Evolutionary conservation across 495 filamentous ascomycete genomes (phyloP), one percentile per base, ranked within the genome.

Genomic region (Lasiosphaeria miniovina): DNA sequence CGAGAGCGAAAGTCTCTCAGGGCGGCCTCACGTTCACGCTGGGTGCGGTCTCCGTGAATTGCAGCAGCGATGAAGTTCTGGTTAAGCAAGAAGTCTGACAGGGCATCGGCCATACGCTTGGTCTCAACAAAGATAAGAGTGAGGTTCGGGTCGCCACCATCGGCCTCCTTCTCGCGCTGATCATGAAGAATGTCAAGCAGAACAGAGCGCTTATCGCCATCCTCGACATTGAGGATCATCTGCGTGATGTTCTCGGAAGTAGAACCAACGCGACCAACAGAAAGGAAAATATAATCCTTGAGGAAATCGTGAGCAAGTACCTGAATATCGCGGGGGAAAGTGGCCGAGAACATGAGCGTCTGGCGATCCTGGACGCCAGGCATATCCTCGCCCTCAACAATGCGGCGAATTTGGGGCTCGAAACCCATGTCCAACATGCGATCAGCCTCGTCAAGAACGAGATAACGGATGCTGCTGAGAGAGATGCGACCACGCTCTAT

Each of bases 361-460:
- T 98, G 95, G 68, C 95, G 91, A 66, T 82, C 77, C 59, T 89
- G 80, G 61, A 91, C 90, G 49, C 78, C 75, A 40, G 95, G 94
- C 94, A 98, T 97, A 71, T 98, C 94, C 77, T 96, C 94, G 61
- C 90, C 90, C 76, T 98, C 93, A 32, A 98, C 93, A 66, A 98
- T 98, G 65, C 94, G 89, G 64, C 94, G 93, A 73, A 98, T 97
- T 77, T 98, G 94, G 67, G 94, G 94, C 82, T 98, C 94, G 83
- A 98, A 98, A 89, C 94, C 94, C 94, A 98, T 98, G 81, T 98
- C 94, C 83, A 98, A 80, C 94, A 98, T 98, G 75, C 95, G 95
- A 80, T 98, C 94, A 74, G 94, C 94, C 83, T 98, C 94, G 67
- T 98, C 94, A 41, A 98, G 89, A 64, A 98, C 90, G n/a, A 98